Evolutionary conservation across 345 rosid genomes (phyloP), one percentile per base, ranked within the genome.

Genomic region (Salix caprea): DNA sequence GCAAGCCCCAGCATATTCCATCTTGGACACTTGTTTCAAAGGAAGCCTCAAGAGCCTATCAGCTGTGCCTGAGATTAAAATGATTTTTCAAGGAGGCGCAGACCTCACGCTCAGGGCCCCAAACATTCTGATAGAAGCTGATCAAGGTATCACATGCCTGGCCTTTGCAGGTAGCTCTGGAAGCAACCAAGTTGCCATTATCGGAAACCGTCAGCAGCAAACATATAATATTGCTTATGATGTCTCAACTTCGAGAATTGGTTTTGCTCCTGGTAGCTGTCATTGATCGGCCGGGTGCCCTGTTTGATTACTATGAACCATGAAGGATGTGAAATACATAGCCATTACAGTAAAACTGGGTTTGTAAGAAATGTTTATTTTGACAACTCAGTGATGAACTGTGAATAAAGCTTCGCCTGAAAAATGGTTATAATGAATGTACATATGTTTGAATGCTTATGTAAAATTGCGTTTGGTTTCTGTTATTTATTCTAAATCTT

Each of bases 191-290:
- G 44, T 81, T 7, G 85, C 85, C 32, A 39, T 88, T 1, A 83
- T 88, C 21, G 88, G 89, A 15, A 88, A 88, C 44, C 77, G 65
- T 77, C 91, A 86, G 56, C 91, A 86, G 32, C 82, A 83, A 79
- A 83, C 84, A 1, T 80, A 76, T 58, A 81, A 39, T 36, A 73
- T 86, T 36, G 78, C 87, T 8, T 86, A 86, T 61, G 89, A 86
- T 56, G 82, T 86, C 61, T 16, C 80, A 4, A 72, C 66, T 71
- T 79, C 87, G 3, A 80, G 82, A 75, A 84, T 86, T 39, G 89
- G 89, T 30, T 86, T 86, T 36, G 87, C 87, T n/a, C 74, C 86
- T 3, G 78, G 82, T 1, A 77, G 84, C 74, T 86, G 87, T 76
- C 81, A 28, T 56, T 86, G 67, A 77, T 67, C 8, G 18, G 72